phyloP scores from a whole-genome alignment of 2,329 filamentous ascomycete species.

The Paradendryphiella salina region DNA sequence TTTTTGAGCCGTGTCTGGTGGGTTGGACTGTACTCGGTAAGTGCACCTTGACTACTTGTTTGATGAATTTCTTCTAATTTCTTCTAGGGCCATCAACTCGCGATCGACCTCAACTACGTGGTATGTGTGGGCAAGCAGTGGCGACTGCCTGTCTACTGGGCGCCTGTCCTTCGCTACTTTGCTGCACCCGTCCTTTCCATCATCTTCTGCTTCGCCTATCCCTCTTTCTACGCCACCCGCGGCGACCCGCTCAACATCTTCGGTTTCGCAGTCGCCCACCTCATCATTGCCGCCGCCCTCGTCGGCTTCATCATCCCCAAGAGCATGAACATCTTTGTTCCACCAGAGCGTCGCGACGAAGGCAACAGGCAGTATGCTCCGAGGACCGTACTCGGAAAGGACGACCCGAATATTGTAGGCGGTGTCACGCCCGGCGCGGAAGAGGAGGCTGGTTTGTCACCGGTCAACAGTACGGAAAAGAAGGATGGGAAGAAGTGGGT shows the following conservation, averaged over 20 bases:
- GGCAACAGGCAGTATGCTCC: constrained; percentile 1
- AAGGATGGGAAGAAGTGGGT: neutral
- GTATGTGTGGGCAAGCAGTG: constrained; percentile 57
- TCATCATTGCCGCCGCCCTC: constrained; percentile 51
- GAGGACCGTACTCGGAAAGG: neutral
- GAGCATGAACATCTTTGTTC: constrained; percentile 1
- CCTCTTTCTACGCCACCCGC: neutral
- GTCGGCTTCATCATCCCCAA: constrained; percentile 49
- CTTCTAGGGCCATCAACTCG: constrained; percentile 57
- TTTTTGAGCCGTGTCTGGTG: constrained; percentile 46
- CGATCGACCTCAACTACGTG: constrained; percentile 56
- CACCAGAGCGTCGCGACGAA: constrained; percentile 2
- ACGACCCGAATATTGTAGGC: constrained; percentile 1
- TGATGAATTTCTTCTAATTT: neutral
- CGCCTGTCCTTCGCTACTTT: constrained; percentile 20
- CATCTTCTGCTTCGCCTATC: constrained; percentile 10
- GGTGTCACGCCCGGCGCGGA: neutral
- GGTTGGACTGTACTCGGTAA: constrained; percentile 57
- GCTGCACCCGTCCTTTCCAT: constrained; percentile 6
- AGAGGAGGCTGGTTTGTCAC: neutral
- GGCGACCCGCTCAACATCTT: constrained; percentile 9
- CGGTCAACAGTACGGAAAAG: neutral
- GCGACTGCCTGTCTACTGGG: constrained; percentile 56
- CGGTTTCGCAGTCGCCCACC: constrained; percentile 40
- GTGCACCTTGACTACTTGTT: constrained; percentile 10